Base-by-base conservation (phyloP, 441 rosid species). In the Breynia disticha region DNA sequence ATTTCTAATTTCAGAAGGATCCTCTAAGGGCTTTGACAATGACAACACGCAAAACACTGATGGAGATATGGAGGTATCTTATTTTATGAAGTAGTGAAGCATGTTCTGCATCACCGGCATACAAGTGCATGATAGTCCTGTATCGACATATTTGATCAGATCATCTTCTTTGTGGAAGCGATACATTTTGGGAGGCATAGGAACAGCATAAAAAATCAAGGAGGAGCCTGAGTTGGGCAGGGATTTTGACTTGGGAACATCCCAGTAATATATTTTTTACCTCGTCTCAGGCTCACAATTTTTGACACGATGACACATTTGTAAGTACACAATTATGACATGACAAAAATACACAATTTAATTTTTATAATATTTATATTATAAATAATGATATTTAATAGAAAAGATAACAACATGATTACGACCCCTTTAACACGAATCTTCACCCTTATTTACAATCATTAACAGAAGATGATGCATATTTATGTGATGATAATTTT, bases 11-110 rank as follows among this genome's bases (percentile, higher is more conserved):
- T 62, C 87, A 84, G 96, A 90, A 64, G 69, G 87, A 90, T 52
- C 91, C 90, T 42, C 55, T 47, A 19, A 78, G 84, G 64, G 96
- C 86, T 35, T 50, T 84, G 74, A 78, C 48, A 62, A 87, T 90
- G 95, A 84, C 96, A 38, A 90, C 95, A 0, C 56, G 87, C 41
- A 81, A 74, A 62, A 86, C 93, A 19, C 62, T 90, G 16, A 54
- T 67, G 70, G 97, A 84, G 60, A 71, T 90, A 71, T 90, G 96
- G 97, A 87, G 96, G 97, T 90, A 82, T 93, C 17, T 93, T 97
- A 0, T 93, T 83, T 62, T 93, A 93, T 53, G 99, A 89, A 65
- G 97, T 86, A 39, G 95, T 79, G 63, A 93, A 93, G 73, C 72
- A 84, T 62, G 77, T 56, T 57, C 71, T 93, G 55, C 86, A 81